Evolutionary conservation across 2,329 filamentous ascomycete genomes (phyloP), one percentile per base, ranked within the genome.

Genomic region (Davidsoniella virescens): DNA sequence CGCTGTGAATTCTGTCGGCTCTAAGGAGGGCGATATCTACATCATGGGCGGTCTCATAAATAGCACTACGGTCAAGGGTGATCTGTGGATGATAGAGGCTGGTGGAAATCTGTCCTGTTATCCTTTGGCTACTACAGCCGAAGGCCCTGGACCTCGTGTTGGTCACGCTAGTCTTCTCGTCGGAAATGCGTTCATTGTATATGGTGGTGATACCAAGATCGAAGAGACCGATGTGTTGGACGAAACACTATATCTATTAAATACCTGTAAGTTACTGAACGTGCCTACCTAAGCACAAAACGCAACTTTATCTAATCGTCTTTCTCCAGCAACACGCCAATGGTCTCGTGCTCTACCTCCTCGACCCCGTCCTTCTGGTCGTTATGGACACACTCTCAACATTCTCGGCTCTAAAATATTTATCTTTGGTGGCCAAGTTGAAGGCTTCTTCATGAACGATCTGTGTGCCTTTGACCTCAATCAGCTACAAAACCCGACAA

Each of bases 401-500:
- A 96, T 98, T 39, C 69, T 98, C 2, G 90, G 90, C 23, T 96
- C 92, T 54, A 96, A 93, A 62, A 90, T 98, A 41, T 98, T 87
- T 67, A 84, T 98, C 26, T 98, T 98, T 62, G 92, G 92, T 62
- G 92, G 92, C 47, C 92, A 98, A 61, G 90, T 96, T 1, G 92
- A 98, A 62, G 92, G 90, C 4, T 88, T 82, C 61, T 98, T 98
- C 61, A 96, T 98, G 78, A 98, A 98, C 59, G 92, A 98, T 60
- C 70, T 98, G 14, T 78, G 93, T 29, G 87, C 88, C 8, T 98
- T 98, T 60, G 93, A 98, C 61, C 68, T 98, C 49, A 98, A 98
- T 61, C 87, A 92, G 53, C 70, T 98, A 14, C 92, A 96, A 64
- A 86, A 84, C 63, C 81, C 88, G 9, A 80, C 82, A 50, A 96